A percentile compares a stretch with the other conserved stretches of the same genome.
Conservation (phyloP, 176 grass and related monocot genomes). For the Eragrostis nindensis region DNA sequence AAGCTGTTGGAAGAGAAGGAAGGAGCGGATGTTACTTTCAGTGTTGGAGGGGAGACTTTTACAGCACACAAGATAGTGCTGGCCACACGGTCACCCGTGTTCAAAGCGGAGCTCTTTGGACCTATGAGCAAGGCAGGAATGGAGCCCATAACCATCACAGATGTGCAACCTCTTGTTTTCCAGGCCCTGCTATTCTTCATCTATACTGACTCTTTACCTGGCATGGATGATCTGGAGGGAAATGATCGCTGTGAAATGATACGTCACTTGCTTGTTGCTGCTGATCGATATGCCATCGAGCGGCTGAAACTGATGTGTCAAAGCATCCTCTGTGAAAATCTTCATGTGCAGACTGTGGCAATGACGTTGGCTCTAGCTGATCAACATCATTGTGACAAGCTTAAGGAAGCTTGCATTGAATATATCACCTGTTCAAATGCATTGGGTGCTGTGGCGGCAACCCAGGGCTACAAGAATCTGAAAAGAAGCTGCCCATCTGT, state of each 20-base stretch:
- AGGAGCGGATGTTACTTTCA: conserved; percentile 33
- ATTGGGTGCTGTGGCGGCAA: not conserved
- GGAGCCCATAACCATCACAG: not conserved
- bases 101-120: conserved; percentile 31
- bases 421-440: not conserved
- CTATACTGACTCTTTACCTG: no score
- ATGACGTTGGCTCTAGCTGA: not conserved
- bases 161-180: conserved; percentile 40
- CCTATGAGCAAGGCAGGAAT: not conserved
- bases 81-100: conserved; percentile 31
- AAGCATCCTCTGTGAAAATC: no score
- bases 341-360: no score
- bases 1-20: not conserved
- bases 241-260: no score
- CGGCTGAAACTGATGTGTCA: no score
- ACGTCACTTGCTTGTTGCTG: no score
- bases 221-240: no score
- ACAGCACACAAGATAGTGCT: conserved; percentile 39
- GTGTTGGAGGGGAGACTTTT: conserved; percentile 28
- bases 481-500: conserved; percentile 24
- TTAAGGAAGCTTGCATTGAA: conserved; percentile 28
- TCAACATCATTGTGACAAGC: conserved; percentile 15
- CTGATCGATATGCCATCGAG: no score
- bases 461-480: conserved; percentile 12
- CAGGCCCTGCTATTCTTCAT: conserved; percentile 24